Conservation (phyloP, 129 eudicot species). For the Flaveria bidentis region DNA sequence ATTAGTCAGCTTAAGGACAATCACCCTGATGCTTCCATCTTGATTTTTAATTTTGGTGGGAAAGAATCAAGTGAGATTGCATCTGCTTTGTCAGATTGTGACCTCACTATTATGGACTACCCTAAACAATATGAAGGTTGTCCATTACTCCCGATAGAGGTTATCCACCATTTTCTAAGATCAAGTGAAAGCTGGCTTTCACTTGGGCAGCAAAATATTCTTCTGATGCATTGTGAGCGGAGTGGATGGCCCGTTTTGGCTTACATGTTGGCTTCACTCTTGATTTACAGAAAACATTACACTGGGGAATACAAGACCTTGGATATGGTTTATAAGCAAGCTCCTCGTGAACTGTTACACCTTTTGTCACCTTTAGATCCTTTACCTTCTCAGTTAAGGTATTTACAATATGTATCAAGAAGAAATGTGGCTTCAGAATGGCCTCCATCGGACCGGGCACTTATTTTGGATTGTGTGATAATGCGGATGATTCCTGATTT, state of each 20-base stretch:
- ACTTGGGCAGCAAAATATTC: conserved; percentile 73
- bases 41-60: conserved; percentile 63
- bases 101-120: conserved; percentile 81
- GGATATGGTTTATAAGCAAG: conserved; percentile 81
- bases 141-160: conserved; percentile 77
- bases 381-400: conserved; percentile 76
- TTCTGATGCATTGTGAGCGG: conserved; percentile 82
- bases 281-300: conserved; percentile 65
- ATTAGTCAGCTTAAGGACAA: conserved; percentile 58
- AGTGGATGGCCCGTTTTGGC: conserved; percentile 94
- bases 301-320: conserved; percentile 67
- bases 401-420: conserved; percentile 71
- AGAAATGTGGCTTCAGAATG: conserved; percentile 72
- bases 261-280: conserved; percentile 76
- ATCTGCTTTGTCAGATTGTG: conserved; percentile 59
- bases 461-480: conserved; percentile 71
- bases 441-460: conserved; percentile 76
- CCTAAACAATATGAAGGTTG: conserved; percentile 79
- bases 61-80: conserved; percentile 55
- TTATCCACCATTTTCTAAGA: conserved; percentile 73
- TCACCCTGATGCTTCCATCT: conserved; percentile 68
- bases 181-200: conserved; percentile 88
- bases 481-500: conserved; percentile 69
- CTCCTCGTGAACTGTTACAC: conserved; percentile 74
- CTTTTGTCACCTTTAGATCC: conserved; percentile 70